Evolutionary conservation across 805 yeast genomes (phyloP).

Genomic region (Teunomyces pallodes): DNA sequence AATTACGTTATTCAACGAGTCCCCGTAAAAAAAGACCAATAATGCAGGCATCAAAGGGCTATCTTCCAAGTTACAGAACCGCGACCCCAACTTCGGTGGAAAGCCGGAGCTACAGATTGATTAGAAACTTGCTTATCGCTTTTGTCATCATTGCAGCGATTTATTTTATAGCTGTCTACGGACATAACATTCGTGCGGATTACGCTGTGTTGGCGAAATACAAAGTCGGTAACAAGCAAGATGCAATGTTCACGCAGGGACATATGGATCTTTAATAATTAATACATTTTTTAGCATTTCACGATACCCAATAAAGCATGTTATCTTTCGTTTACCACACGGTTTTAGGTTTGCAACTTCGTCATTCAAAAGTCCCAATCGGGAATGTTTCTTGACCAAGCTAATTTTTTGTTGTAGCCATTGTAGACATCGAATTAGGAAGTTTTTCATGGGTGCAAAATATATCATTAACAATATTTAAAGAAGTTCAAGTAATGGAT

Average conservation of each 20-base stretch:
- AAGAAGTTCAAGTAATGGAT: not conserved
- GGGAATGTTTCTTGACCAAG: not conserved
- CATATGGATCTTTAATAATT: not conserved
- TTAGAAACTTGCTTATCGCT: conserved; percentile 9
- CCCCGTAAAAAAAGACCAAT: not conserved
- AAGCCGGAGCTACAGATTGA: conserved; percentile 5
- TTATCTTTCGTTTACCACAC: not conserved
- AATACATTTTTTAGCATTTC: not conserved
- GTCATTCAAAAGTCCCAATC: not conserved
- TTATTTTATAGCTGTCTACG: conserved; percentile 13
- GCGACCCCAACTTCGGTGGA: not conserved
- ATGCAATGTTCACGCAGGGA: not conserved
- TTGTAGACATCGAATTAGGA: not conserved
- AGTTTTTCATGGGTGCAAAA: not conserved
- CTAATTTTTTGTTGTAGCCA: not conserved
- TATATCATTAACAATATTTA: not conserved
- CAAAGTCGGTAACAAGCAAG: not conserved
- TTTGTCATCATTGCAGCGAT: conserved; percentile 9
- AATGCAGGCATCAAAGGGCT: conserved; percentile 1
- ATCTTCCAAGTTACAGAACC: conserved; percentile 9
- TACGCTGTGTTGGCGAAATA: conserved; percentile 1
- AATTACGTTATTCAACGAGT: too few relatives aligned
- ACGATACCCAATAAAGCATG: not conserved
- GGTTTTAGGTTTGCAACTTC: not conserved
- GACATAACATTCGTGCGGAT: conserved; percentile 10